Evolutionary conservation across 257 asterid species (phyloP).

Genomic region (Buddleja alternifolia): DNA sequence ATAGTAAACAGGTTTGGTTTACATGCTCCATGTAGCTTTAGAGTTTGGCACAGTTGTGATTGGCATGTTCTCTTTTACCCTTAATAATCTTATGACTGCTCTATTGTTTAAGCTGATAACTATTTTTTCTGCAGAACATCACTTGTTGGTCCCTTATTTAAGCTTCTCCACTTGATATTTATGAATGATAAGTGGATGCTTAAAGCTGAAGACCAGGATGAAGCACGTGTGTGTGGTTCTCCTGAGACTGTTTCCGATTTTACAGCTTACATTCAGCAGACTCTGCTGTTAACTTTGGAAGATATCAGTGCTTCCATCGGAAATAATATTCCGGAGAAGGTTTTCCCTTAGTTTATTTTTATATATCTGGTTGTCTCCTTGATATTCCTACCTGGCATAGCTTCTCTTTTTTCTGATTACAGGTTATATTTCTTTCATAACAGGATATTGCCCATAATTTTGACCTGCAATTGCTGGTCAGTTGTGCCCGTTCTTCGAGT

Average conservation of each 20-base stretch:
- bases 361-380: background rate
- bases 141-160: constrained; percentile 71
- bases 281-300: constrained; percentile 69
- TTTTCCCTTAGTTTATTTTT: constrained; percentile 34
- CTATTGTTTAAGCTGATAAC: constrained; percentile 28
- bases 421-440: constrained; percentile 25
- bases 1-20: constrained; percentile 65
- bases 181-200: constrained; percentile 47
- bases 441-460: constrained; percentile 52
- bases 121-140: constrained; percentile 54
- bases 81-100: constrained; percentile 10
- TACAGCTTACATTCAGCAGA: constrained; percentile 65
- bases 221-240: constrained; percentile 37
- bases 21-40: constrained; percentile 11
- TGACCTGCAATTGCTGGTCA: constrained; percentile 70
- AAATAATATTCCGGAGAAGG: constrained; percentile 51
- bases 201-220: constrained; percentile 42
- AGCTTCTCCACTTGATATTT: constrained; percentile 61
- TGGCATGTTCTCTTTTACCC: background rate
- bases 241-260: constrained; percentile 42
- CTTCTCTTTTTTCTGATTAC: constrained; percentile 37
- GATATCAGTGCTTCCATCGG: constrained; percentile 62
- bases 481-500: constrained; percentile 70
- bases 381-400: background rate
- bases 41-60: constrained; percentile 16